A percentile compares a stretch with the other conserved stretches of the same genome.
Evolutionary conservation across 306 rosid species (phyloP).

Genomic region (Echinosophora koreensis): DNA sequence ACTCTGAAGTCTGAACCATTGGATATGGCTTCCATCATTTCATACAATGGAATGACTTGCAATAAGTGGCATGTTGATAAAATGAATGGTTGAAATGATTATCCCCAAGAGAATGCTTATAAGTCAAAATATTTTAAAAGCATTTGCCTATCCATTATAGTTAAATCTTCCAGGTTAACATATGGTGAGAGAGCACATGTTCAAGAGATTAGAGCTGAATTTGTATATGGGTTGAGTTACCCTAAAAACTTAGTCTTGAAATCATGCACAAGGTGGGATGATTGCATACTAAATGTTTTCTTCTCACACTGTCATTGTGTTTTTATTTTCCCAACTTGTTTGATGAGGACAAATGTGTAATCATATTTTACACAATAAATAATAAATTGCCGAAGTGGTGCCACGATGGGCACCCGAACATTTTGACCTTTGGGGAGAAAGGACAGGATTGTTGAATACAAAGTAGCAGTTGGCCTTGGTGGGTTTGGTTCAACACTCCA

Average conservation of each 20-base stretch:
- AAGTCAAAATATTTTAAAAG: not conserved
- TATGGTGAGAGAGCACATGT: not conserved
- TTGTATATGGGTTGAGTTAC: slow-evolving; percentile 4
- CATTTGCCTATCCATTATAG: not conserved
- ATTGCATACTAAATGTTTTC: not conserved
- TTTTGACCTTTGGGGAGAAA: slow-evolving; percentile 39
- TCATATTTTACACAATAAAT: not conserved
- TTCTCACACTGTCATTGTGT: not conserved
- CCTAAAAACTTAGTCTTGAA: not conserved
- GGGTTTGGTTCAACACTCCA: slow-evolving; percentile 44
- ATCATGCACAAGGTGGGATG: slow-evolving; percentile 17
- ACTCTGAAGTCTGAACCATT: not conserved
- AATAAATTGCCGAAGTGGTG: slow-evolving; percentile 37
- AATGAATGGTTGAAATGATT: slow-evolving; percentile 27
- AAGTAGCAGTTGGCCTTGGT: slow-evolving; percentile 35
- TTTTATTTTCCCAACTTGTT: not conserved
- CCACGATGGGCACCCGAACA: slow-evolving; percentile 37
- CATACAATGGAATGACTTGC: slow-evolving; percentile 8
- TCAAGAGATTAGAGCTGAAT: not conserved
- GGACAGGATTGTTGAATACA: slow-evolving; percentile 32
- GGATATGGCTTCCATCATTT: not conserved
- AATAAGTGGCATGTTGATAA: slow-evolving; percentile 19
- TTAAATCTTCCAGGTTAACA: not conserved
- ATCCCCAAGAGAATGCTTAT: not conserved
- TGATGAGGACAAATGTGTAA: not conserved